Evolutionary conservation across 2,329 filamentous ascomycete species (phyloP).

Genomic region (Paramyrothecium sp.): DNA sequence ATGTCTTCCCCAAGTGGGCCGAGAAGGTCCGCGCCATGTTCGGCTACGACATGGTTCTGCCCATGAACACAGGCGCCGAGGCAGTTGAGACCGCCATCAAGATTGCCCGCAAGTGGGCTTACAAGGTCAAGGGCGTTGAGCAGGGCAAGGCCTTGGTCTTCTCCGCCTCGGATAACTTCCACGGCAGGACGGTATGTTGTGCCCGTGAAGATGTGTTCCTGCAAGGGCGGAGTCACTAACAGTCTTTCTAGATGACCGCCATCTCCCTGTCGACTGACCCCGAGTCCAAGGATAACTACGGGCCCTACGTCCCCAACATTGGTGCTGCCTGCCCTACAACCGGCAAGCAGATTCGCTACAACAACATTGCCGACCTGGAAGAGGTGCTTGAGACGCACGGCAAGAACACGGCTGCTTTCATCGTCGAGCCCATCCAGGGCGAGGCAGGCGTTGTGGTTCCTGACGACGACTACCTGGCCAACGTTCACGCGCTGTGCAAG

Average conservation of each 20-base stretch:
- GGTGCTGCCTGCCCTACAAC: constrained; percentile 76
- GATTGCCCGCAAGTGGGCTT: constrained; percentile 95
- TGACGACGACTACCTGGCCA: constrained; percentile 79
- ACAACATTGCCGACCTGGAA: constrained; percentile 78
- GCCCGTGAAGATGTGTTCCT: not conserved
- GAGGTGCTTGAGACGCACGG: constrained; percentile 78
- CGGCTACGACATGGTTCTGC: constrained; percentile 95
- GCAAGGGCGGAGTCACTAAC: not conserved
- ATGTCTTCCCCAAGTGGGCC: constrained; percentile 94
- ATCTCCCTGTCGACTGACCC: constrained; percentile 95
- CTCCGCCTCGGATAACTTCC: constrained; percentile 88
- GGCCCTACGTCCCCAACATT: constrained; percentile 88
- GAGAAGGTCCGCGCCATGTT: constrained; percentile 88
- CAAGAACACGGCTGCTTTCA: constrained; percentile 83
- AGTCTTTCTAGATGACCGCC: constrained; percentile 69
- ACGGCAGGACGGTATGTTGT: constrained; percentile 80
- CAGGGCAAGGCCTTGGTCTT: constrained; percentile 82
- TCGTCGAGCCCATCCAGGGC: constrained; percentile 95
- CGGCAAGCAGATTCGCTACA: constrained; percentile 76
- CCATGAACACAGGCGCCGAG: constrained; percentile 97
- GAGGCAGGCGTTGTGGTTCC: constrained; percentile 97
- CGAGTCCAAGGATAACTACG: constrained; percentile 95
- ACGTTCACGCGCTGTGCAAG: constrained; percentile 82
- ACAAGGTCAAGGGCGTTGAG: constrained; percentile 91
- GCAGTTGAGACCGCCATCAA: constrained; percentile 96